Percentiles rank a stretch among this genome's conserved stretches.
Evolutionary conservation across 768 basidiomycete genomes (phyloP).

Genomic region (Collybiopsis confluens): DNA sequence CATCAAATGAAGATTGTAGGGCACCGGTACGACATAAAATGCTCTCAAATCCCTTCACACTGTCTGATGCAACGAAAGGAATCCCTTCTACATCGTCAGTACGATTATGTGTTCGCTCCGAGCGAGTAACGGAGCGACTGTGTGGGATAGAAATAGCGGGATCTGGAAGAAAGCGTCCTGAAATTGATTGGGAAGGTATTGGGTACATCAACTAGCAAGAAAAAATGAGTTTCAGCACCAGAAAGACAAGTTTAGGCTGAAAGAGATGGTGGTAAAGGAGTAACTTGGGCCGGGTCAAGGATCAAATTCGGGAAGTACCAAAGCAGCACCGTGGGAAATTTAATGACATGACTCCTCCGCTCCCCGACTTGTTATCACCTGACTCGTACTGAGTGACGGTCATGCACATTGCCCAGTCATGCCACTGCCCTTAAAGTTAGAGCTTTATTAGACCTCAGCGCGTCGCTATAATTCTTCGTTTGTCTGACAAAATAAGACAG

Average conservation of each 20-base stretch:
- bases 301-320: no score
- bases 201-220: constrained; percentile 8
- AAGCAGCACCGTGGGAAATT: no score
- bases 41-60: not conserved
- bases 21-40: not conserved
- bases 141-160: not conserved
- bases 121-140: not conserved
- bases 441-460: no score
- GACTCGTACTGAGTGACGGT: no score
- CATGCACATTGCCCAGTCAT: no score
- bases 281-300: no score
- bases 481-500: no score
- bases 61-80: not conserved
- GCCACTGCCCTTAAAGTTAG: no score
- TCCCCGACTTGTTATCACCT: no score
- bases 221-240: not conserved
- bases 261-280: not conserved
- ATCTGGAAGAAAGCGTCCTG: constrained; percentile 5
- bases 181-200: constrained; percentile 6
- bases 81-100: constrained; percentile 2
- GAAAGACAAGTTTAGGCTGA: not conserved
- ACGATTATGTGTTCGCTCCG: not conserved
- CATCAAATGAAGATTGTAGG: not conserved
- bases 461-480: no score
- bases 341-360: no score